Percentiles rank a stretch among this genome's conserved stretches.
Conservation (phyloP, 768 basidiomycete genomes). For the Leucocoprinus leucothites region DNA sequence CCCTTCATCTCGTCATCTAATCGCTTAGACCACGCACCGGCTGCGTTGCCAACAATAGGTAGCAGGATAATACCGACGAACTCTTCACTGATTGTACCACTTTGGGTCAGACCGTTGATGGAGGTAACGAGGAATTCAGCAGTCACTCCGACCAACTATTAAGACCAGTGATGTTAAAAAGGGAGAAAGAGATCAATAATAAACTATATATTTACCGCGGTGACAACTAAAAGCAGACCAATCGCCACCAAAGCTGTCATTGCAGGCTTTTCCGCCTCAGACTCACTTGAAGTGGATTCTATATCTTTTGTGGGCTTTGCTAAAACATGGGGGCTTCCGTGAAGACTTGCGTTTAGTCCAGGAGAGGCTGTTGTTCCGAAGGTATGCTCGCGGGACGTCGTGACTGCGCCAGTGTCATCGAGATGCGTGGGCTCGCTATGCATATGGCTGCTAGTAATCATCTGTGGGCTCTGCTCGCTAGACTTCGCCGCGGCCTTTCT, state of each 20-base stretch:
- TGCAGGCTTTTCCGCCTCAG: conserved; percentile 47
- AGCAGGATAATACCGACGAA: conserved; percentile 85
- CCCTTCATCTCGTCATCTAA: neutral
- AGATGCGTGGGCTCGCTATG: neutral
- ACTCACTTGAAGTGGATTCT: conserved; percentile 24
- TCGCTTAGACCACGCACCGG: conserved; percentile 37
- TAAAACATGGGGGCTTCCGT: neutral
- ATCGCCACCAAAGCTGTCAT: conserved; percentile 55
- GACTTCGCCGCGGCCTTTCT: conserved; percentile 7
- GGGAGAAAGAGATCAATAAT: conserved; percentile 23
- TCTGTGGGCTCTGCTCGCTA: neutral
- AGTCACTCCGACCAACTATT: conserved; percentile 57
- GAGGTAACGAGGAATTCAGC: conserved; percentile 78
- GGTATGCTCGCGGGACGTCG: neutral
- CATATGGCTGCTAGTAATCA: neutral
- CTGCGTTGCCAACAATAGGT: conserved; percentile 90
- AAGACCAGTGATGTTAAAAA: conserved; percentile 20
- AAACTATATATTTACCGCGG: conserved; percentile 47
- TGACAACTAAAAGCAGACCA: conserved; percentile 52
- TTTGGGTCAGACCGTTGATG: conserved; percentile 69
- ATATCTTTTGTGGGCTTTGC: neutral
- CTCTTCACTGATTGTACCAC: conserved; percentile 63
- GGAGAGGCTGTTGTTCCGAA: neutral
- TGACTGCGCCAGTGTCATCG: neutral
- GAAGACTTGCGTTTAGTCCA: neutral